Evolutionary conservation across 1,284 basidiomycete genomes (phyloP), one percentile per base, ranked within the genome.

Genomic region (Naganishia sp.): DNA sequence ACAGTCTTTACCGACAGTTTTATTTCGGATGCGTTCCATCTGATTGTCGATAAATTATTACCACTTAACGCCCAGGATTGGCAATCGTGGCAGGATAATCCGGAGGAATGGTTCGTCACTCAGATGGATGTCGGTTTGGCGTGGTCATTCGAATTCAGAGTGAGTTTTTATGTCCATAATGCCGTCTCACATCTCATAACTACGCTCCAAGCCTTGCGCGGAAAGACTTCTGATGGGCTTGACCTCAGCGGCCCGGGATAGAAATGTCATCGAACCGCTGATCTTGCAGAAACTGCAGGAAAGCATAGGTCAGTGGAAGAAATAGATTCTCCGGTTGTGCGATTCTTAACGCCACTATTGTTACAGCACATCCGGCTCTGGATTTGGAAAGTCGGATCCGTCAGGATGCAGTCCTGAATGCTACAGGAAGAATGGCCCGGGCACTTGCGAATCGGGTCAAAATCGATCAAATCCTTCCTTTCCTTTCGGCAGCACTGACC

Each of bases 321-420:
- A 28, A 28, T 4, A 28, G 28, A 28, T 28, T 28, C 28, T 2
- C 28, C 28, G 28, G 28, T 28, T 28, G 4, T 28, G n/a, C 50
- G 23, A n/a, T 23, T 7, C 2, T 4, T 35, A 7, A 28, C 28
- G 28, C 28, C 28, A 28, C 28, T 28, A 28, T 28, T 28, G 28
- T 28, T 1, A 35, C 18, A 53, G 45, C 62, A 11, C 62, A 63
- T 21, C 62, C 62, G 6, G 57, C 51, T 15, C 6, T 13, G 17
- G 85, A 89, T 71, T 81, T 93, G 17, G 77, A 83, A 2, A 82
- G 83, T 43, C 83, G 93, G 53, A 78, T 94, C 25, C 87, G 90
- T 71, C 90, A 90, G 74, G 92, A 95, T 78, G 89, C 92, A 0
- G 77, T 94, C 0, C 94, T 94, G 72, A 92, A 91, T 75, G 92